Evolutionary conservation across 305 asterid genomes (phyloP).

Genomic region (Rubia peregrina): DNA sequence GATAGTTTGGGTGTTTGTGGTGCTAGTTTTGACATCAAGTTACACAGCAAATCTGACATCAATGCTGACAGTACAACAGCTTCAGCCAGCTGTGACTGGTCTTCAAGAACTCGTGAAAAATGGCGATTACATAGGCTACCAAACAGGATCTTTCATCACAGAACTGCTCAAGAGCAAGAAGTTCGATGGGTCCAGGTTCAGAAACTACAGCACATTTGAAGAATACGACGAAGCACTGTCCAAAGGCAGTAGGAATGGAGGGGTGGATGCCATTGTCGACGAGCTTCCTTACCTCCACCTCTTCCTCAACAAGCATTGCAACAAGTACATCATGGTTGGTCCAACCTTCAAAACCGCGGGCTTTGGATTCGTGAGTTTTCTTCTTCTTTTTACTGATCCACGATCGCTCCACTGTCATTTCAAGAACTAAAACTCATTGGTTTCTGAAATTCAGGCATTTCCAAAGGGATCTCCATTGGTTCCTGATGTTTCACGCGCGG

Average conservation of each 20-base stretch:
- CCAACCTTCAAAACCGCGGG: constrained; percentile 46
- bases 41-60: constrained; percentile 52
- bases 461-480: constrained; percentile 42
- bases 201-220: constrained; percentile 24
- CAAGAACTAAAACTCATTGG: background rate
- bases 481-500: constrained; percentile 42
- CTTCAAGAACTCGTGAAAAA: constrained; percentile 30
- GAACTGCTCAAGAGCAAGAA: constrained; percentile 27
- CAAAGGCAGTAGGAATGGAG: constrained; percentile 44
- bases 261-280: constrained; percentile 48
- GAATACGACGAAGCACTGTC: constrained; percentile 35
- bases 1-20: constrained; percentile 34
- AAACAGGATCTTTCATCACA: constrained; percentile 34
- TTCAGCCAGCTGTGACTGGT: constrained; percentile 39
- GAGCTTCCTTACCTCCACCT: constrained; percentile 50
- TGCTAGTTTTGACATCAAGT: constrained; percentile 37
- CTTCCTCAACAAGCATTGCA: constrained; percentile 35
- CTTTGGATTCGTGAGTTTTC: constrained; percentile 42
- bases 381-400: background rate
- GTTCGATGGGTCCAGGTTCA: constrained; percentile 31
- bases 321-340: constrained; percentile 43
- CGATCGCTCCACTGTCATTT: too few relatives aligned
- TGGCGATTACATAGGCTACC: constrained; percentile 42
- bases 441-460: constrained; percentile 38
- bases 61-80: constrained; percentile 55